A percentile compares a stretch with the other conserved stretches of the same genome.
These are phyloP conservation scores for Lathyrus aphaca DNA, from an alignment of 306 rosid species.

Conservation along the genomic window DNA sequence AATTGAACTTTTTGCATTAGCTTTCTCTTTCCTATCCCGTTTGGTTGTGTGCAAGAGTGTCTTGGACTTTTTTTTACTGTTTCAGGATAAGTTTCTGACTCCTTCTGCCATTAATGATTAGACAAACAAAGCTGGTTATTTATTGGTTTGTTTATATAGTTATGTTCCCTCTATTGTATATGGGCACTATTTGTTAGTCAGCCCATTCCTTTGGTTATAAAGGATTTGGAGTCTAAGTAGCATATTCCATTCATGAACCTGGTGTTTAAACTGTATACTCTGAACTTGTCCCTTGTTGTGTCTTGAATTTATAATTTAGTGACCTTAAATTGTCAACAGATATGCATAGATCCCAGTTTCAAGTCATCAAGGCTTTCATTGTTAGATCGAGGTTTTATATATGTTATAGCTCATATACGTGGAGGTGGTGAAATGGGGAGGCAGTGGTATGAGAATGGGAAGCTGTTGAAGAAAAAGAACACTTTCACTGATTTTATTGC, in stretches of 20 bases:
- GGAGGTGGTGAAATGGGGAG: slow-evolving; percentile 99
- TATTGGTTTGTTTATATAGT: neutral
- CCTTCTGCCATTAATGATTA: slow-evolving; percentile 7
- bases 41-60: slow-evolving; percentile 22
- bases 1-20: slow-evolving; percentile 1
- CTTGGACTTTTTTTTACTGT: slow-evolving; percentile 29
- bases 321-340: slow-evolving; percentile 50
- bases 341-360: slow-evolving; percentile 77
- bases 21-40: slow-evolving; percentile 11
- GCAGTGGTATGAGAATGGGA: slow-evolving; percentile 97
- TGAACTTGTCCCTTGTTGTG: neutral
- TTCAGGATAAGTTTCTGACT: slow-evolving; percentile 33
- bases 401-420: slow-evolving; percentile 88
- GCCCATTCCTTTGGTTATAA: slow-evolving; percentile 28
- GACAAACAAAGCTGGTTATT: slow-evolving; percentile 2
- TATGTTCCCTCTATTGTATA: slow-evolving; percentile 5
- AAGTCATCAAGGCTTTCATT: slow-evolving; percentile 77
- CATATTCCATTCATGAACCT: slow-evolving; percentile 33
- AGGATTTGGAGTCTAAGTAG: slow-evolving; percentile 23
- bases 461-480: slow-evolving; percentile 80
- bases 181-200: slow-evolving; percentile 17
- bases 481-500: slow-evolving; percentile 94
- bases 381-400: slow-evolving; percentile 86
- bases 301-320: slow-evolving; percentile 29
- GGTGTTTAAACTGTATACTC: neutral